Evolutionary conservation across 1,284 basidiomycete species (phyloP), one percentile per base, ranked within the genome.

Genomic region (Heterobasidion annosum): DNA sequence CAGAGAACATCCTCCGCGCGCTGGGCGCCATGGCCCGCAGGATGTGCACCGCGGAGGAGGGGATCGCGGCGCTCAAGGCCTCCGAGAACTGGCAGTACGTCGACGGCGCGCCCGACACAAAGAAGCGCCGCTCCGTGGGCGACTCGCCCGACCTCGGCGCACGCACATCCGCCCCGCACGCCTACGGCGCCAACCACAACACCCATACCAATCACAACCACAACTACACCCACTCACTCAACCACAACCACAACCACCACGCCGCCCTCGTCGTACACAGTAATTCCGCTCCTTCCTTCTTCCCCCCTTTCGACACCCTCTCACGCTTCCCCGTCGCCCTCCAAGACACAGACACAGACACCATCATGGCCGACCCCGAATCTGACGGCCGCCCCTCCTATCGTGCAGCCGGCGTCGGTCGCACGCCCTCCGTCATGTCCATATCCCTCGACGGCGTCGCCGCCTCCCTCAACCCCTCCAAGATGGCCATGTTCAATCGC

Each of bases 1-100:
- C 79, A 9, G 79, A 85, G 48, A 70, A 73, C 59, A 83, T 88
- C 61, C 67, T 82, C 35, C 75, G 78, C 54, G 79, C 78, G 34
- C 70, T 88, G 56, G 68, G 70, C 34, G 73, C 71, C 13, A 70
- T 87, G 59, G 79, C 77, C 0, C 70, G 74, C 43, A 72, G 84
- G 59, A 81, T 85, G 78, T 78, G 78, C 64, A 72, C 73, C 16
- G 82, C 85, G 10, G 85, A 88, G 61, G 76, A 78, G 12, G 63
- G 70, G 1, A 61, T 78, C 44, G 67, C 62, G 25, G 60, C 67
- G 40, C 69, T 75, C 54, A 71, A 70, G 58, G 68, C 68, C 1
- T 66, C 70, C 40, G 70, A 73, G 35, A 67, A 59, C 33, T 72
- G 70, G 66, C 62, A 64, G 56, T 40, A 10, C 37, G 62, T 63